Conservation (phyloP, 345 rosid genomes). For the Eutrema heterophyllum region DNA sequence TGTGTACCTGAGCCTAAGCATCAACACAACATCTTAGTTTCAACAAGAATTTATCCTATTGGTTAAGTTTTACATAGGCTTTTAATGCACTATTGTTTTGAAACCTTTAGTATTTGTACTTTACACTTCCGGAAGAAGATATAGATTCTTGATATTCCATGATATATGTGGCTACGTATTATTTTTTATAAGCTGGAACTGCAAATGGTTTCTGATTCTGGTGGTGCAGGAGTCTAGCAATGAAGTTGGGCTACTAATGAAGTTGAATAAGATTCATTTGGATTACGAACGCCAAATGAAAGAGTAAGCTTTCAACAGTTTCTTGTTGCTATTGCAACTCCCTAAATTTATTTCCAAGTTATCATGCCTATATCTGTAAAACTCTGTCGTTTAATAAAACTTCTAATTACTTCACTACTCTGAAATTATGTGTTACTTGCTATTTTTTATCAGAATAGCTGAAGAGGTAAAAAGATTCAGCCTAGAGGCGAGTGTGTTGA, state of each 20-base stretch:
- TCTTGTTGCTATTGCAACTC: neutral
- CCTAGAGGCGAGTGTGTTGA: slow-evolving; percentile 55
- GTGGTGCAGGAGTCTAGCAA: slow-evolving; percentile 22
- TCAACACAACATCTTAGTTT: neutral
- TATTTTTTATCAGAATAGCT: slow-evolving; percentile 47
- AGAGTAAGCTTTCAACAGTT: slow-evolving; percentile 47
- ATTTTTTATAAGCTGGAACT: neutral
- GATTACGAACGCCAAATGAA: slow-evolving; percentile 74
- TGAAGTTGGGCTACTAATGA: slow-evolving; percentile 13
- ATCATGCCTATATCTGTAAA: too few relatives aligned
- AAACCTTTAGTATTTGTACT: neutral
- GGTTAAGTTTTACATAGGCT: neutral
- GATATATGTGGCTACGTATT: neutral
- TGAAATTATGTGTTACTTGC: neutral
- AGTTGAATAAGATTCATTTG: slow-evolving; percentile 44
- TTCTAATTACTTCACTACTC: neutral
- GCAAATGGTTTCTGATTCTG: slow-evolving; percentile 10
- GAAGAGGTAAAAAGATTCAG: slow-evolving; percentile 56
- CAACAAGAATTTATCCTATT: neutral
- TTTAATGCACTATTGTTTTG: neutral
- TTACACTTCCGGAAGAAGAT: neutral
- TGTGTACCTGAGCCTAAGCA: neutral
- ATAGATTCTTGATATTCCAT: neutral
- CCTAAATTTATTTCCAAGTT: too few relatives aligned
- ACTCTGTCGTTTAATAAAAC: neutral